phyloP scores from a whole-genome alignment of 2,329 filamentous ascomycete genomes.

The Neopestalotiopsis clavispora region DNA sequence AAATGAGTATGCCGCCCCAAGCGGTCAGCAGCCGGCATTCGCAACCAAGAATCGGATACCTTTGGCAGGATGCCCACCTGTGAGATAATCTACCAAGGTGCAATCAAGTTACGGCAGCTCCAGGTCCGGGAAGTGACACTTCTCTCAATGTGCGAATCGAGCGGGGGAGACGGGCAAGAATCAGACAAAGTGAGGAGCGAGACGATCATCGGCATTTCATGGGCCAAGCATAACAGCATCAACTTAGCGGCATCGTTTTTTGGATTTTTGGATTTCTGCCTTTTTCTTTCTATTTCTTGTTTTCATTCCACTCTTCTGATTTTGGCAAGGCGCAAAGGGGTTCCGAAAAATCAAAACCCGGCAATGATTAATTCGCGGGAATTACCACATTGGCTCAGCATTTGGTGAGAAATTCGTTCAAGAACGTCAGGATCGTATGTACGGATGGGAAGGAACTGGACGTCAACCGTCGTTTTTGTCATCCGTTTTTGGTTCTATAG shows the following conservation, averaged over 20 bases:
- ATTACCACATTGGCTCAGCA: background rate
- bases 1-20: background rate
- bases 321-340: conserved; percentile 10
- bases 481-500: background rate
- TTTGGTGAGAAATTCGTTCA: background rate
- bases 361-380: background rate
- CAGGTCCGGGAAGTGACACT: background rate
- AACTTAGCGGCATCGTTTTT: conserved; percentile 7
- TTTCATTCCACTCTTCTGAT: background rate
- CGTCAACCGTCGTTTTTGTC: background rate
- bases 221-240: background rate
- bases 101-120: background rate
- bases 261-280: background rate
- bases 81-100: no score
- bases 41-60: background rate
- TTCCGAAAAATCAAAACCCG: background rate
- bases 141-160: background rate
- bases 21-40: background rate
- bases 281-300: background rate
- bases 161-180: background rate
- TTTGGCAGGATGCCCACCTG: background rate
- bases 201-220: background rate
- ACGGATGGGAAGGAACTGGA: background rate
- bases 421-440: background rate
- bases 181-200: no score